Base-by-base conservation (phyloP, 1,284 basidiomycete species). In the Cryptococcus depauperatus region DNA sequence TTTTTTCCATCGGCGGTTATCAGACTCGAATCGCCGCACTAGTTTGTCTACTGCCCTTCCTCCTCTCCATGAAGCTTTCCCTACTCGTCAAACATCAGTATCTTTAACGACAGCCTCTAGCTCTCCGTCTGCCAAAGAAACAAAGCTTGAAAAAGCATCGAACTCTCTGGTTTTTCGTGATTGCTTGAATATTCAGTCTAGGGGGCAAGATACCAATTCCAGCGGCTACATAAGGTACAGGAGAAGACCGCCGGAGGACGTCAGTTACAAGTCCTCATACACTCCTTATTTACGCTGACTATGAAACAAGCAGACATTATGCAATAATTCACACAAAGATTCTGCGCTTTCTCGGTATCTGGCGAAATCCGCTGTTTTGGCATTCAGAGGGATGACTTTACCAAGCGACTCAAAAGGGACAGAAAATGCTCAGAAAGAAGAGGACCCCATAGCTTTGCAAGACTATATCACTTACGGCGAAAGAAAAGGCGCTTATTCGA, bases 261-360 rank as follows among this genome's bases (percentile, higher is more conserved):
- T 30, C 29, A 13, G 16, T 16, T 30, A 30, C 29, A 30, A 30
- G 29, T 30, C 29, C 11, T 16, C 29, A 4, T 30, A 16, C 29
- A 30, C 29, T 30, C 29, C 2, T 30, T 30, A 6, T 13, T 6
- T 13, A 16, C 29, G 16, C 29, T 16, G 29, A 3, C 16, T 30
- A 30, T 16, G 29, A 30, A 30, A 16, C 29, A 30, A 30, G 13
- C 29, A 30, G 29, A 30, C 3, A 5, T 16, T 30, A 13, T 6
- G 11, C 4, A 16, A 11, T 16, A 4, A 16, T 11, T 16, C 29
- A 34, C 16, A 33, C 25, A 22, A 25, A 9, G 14, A 35, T 33
- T 45, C 47, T 11, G 43, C 47, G 9, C 38, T 45, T 2, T 45
- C 47, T 21, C 43, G 43, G 5, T 49, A 49, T 28, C 43, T 49